Percentiles rank a stretch among this genome's conserved stretches.
Conservation (phyloP, 2,329 filamentous ascomycete genomes). For the Exserohilum turcica region DNA sequence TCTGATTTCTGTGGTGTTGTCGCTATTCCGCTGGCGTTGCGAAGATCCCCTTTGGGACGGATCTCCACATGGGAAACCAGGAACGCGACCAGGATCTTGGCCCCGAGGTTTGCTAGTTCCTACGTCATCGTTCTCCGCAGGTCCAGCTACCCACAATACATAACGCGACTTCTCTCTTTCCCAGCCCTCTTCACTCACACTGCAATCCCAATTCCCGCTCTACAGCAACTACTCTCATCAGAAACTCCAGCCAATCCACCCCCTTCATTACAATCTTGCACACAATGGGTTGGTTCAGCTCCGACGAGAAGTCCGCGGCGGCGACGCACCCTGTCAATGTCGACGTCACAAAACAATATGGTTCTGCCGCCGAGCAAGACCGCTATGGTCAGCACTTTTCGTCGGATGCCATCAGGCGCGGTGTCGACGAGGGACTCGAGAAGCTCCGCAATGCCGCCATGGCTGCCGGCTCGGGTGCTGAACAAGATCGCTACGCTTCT, state of each 20-base stretch:
- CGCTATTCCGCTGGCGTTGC: neutral
- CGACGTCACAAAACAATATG: slow-evolving; percentile 30
- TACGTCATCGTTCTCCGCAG: slow-evolving; percentile 16
- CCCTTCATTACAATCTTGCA: slow-evolving; percentile 3
- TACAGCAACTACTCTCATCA: neutral
- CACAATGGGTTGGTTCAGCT: slow-evolving; percentile 36
- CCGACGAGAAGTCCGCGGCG: slow-evolving; percentile 26
- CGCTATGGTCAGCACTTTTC: slow-evolving; percentile 38
- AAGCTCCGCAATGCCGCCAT: slow-evolving; percentile 24
- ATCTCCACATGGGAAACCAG: slow-evolving; percentile 10
- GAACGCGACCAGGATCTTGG: slow-evolving; percentile 13
- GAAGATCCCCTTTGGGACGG: neutral
- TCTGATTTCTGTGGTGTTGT: too few relatives aligned
- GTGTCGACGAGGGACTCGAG: slow-evolving; percentile 27
- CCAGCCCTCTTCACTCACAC: neutral
- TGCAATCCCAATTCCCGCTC: neutral
- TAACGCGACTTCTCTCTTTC: slow-evolving; percentile 5
- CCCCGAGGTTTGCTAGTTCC: slow-evolving; percentile 7
- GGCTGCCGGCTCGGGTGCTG: slow-evolving; percentile 24
- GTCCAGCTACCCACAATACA: slow-evolving; percentile 3
- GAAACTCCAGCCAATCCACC: neutral
- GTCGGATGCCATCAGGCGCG: slow-evolving; percentile 24
- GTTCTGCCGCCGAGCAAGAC: slow-evolving; percentile 43
- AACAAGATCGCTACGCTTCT: slow-evolving; percentile 32
- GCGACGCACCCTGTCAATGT: slow-evolving; percentile 28